phyloP scores from a whole-genome alignment of 495 filamentous ascomycete genomes.

The Jackrogersella multiformis region DNA sequence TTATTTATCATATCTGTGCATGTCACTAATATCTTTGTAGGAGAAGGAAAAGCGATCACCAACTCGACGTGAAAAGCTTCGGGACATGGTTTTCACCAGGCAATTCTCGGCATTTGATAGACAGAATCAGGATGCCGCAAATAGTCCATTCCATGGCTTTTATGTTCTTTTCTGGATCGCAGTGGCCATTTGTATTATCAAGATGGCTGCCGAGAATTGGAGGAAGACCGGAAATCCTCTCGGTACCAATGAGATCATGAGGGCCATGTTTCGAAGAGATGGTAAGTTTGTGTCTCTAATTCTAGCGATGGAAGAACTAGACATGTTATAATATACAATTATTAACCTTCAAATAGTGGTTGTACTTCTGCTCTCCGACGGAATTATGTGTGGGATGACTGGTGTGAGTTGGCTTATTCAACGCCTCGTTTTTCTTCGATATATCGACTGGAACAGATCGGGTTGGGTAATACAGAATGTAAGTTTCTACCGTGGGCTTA shows the following conservation, averaged over 20 bases:
- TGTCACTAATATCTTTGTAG: slow-evolving; percentile 27
- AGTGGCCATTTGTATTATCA: slow-evolving; percentile 68
- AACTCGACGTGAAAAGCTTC: slow-evolving; percentile 60
- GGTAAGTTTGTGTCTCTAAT: slow-evolving; percentile 17
- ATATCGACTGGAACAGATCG: slow-evolving; percentile 66
- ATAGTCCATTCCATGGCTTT: slow-evolving; percentile 76
- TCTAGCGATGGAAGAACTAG: background rate
- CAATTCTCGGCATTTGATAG: slow-evolving; percentile 77
- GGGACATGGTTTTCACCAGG: slow-evolving; percentile 73
- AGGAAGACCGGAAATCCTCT: slow-evolving; percentile 67
- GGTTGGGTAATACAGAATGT: slow-evolving; percentile 77
- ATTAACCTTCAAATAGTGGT: slow-evolving; percentile 51
- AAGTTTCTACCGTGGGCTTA: slow-evolving; percentile 22
- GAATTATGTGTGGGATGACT: slow-evolving; percentile 68
- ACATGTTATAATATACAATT: background rate
- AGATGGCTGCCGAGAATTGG: slow-evolving; percentile 72
- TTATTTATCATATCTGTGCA: background rate
- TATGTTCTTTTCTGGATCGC: slow-evolving; percentile 80
- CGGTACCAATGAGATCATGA: slow-evolving; percentile 73
- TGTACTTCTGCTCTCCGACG: slow-evolving; percentile 71
- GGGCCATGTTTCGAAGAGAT: slow-evolving; percentile 72
- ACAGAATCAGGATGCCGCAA: slow-evolving; percentile 64
- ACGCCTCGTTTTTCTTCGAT: slow-evolving; percentile 59
- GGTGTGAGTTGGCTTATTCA: slow-evolving; percentile 69
- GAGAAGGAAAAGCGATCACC: slow-evolving; percentile 38